These are phyloP conservation scores for Mycena alexandri DNA, from an alignment of 768 basidiomycete genomes.

Conservation along the genomic window DNA sequence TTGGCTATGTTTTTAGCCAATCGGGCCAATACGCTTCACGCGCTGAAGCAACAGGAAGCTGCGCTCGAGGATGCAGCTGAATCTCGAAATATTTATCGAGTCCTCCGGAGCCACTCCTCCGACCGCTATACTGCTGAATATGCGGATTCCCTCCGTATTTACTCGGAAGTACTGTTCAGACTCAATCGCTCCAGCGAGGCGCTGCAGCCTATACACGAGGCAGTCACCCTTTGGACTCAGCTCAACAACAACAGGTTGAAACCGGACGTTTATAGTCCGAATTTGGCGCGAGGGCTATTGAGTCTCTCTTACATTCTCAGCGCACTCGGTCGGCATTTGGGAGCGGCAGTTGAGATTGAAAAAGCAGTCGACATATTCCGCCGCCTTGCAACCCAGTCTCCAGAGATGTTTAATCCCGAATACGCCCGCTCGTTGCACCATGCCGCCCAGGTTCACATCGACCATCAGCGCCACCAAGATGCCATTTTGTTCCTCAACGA, in stretches of 20 bases:
- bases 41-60: not conserved
- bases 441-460: conserved; percentile 6
- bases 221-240: not conserved
- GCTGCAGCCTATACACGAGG: not conserved
- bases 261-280: conserved; percentile 10
- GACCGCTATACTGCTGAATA: conserved; percentile 18
- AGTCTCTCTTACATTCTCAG: conserved; percentile 1
- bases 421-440: conserved; percentile 17
- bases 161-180: conserved; percentile 1
- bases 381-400: conserved; percentile 2
- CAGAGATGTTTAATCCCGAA: conserved; percentile 3
- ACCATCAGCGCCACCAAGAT: not conserved
- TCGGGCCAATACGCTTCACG: conserved; percentile 3
- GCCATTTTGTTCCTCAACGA: not conserved
- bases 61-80: conserved; percentile 4
- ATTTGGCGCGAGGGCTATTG: conserved; percentile 3
- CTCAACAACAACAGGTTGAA: not conserved
- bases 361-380: not conserved
- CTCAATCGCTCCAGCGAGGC: not conserved
- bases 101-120: not conserved
- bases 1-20: conserved; percentile 20
- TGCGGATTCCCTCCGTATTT: conserved; percentile 8
- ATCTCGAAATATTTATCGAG: not conserved
- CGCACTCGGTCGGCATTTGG: not conserved
- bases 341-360: not conserved